phyloP scores from a whole-genome alignment of 2,329 filamentous ascomycete genomes.

The Lasiodiplodia citricola region DNA sequence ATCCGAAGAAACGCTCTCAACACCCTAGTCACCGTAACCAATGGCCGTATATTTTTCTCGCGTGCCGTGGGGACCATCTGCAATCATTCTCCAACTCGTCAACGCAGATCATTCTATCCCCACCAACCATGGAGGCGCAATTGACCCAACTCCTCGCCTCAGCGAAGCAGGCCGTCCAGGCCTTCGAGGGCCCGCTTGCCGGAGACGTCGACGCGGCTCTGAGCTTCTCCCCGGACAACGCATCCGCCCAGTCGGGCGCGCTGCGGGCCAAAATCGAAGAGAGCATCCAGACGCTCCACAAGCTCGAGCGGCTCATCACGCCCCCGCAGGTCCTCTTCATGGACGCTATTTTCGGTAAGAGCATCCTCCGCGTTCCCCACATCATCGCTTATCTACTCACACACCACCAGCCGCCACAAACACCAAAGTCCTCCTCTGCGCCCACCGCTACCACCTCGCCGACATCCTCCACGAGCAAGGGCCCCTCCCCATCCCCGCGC shows the following conservation, averaged over 20 bases:
- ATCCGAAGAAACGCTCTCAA: too few relatives aligned
- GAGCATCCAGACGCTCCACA: neutral
- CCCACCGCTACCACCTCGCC: neutral
- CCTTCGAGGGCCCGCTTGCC: conserved; percentile 5
- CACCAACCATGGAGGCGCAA: neutral
- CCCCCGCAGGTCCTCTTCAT: conserved; percentile 7
- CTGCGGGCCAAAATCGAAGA: conserved; percentile 13
- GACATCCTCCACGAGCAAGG: neutral
- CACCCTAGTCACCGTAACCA: too few relatives aligned
- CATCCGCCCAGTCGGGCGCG: neutral
- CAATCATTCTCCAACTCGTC: neutral
- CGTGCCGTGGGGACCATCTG: neutral
- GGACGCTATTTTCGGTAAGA: conserved; percentile 1
- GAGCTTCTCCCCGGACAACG: neutral
- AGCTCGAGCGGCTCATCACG: conserved; percentile 2
- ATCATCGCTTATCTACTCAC: neutral
- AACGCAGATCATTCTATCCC: neutral
- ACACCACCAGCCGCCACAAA: neutral
- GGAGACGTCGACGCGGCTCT: neutral
- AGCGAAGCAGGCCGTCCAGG: neutral
- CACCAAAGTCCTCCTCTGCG: conserved; percentile 16
- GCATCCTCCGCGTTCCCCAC: neutral
- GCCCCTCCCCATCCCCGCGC: neutral
- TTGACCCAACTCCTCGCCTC: neutral
- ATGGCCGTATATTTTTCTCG: too few relatives aligned